A percentile compares a stretch with the other conserved stretches of the same genome.
Conservation (phyloP, 78 protist genomes). For the Mastigamoeba balamuthi region DNA sequence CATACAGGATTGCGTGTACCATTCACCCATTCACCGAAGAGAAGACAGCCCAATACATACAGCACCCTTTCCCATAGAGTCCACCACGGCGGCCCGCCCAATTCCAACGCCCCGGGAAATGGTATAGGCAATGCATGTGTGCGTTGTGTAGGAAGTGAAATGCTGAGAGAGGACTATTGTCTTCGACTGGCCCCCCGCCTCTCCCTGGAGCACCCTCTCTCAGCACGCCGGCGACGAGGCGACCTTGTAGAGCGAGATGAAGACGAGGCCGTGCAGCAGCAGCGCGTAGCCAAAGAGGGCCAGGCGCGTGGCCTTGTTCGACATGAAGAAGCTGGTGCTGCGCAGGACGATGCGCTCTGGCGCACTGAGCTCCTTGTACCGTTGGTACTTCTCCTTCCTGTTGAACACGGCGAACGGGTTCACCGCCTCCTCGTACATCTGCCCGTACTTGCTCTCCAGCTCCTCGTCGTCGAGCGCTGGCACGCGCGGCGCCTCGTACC, state of each 20-base stretch:
- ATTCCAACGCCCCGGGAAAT: too few relatives aligned
- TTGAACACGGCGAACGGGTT: conserved; percentile 69
- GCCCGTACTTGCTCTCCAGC: conserved; percentile 25
- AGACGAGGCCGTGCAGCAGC: conserved; percentile 43
- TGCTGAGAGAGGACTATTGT: too few relatives aligned
- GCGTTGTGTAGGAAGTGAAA: too few relatives aligned
- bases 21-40: too few relatives aligned
- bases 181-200: too few relatives aligned
- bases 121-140: too few relatives aligned
- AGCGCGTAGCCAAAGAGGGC: conserved; percentile 55
- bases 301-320: conserved; percentile 40
- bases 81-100: too few relatives aligned
- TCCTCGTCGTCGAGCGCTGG: neutral
- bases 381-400: conserved; percentile 38
- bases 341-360: conserved; percentile 47
- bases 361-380: conserved; percentile 43
- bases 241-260: conserved; percentile 29
- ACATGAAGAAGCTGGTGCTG: conserved; percentile 37
- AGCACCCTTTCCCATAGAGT: too few relatives aligned
- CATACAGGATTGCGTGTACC: too few relatives aligned
- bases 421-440: conserved; percentile 61
- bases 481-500: neutral
- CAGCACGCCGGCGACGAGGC: too few relatives aligned
- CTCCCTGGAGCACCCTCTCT: too few relatives aligned
- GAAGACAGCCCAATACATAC: too few relatives aligned